These are phyloP conservation scores for Candida takata DNA, from an alignment of 805 yeast genomes.

Conservation along the genomic window DNA sequence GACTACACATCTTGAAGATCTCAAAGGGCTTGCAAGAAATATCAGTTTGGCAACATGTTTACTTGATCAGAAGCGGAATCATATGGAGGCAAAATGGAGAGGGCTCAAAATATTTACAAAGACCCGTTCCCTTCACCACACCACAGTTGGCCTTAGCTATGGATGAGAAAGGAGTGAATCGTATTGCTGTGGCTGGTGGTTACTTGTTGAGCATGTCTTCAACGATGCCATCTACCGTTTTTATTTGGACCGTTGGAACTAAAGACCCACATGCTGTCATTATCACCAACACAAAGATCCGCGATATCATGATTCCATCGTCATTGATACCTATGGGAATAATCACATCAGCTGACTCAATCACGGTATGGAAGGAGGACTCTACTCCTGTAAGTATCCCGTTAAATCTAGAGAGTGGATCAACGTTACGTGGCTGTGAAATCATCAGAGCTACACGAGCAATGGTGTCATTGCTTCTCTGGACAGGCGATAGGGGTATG, in stretches of 20 bases:
- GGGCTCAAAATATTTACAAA: conserved; percentile 4
- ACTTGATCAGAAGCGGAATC: not conserved
- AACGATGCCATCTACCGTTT: conserved; percentile 15
- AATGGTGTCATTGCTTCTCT: no score
- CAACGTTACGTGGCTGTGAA: conserved; percentile 4
- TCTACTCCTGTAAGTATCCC: conserved; percentile 1
- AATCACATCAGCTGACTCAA: conserved; percentile 7
- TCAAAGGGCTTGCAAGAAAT: conserved; percentile 6
- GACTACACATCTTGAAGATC: conserved; percentile 3
- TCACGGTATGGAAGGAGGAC: conserved; percentile 7
- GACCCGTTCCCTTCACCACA: conserved; percentile 1
- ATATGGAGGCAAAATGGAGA: conserved; percentile 12
- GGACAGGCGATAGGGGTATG: conserved; percentile 7
- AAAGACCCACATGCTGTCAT: conserved; percentile 5
- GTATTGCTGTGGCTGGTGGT: not conserved
- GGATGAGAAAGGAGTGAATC: conserved; percentile 5
- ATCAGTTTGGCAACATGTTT: conserved; percentile 1
- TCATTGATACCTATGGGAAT: conserved; percentile 1
- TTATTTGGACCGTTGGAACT: conserved; percentile 9
- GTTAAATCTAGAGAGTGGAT: not conserved
- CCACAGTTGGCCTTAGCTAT: conserved; percentile 7
- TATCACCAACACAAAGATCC: conserved; percentile 7
- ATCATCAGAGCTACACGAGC: conserved; percentile 2
- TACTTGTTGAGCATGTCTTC: conserved; percentile 3
- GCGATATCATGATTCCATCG: conserved; percentile 4